Evolutionary conservation across 1,139 yeast genomes (phyloP), one percentile per base, ranked within the genome.

Genomic region (Protomyces inundatus): DNA sequence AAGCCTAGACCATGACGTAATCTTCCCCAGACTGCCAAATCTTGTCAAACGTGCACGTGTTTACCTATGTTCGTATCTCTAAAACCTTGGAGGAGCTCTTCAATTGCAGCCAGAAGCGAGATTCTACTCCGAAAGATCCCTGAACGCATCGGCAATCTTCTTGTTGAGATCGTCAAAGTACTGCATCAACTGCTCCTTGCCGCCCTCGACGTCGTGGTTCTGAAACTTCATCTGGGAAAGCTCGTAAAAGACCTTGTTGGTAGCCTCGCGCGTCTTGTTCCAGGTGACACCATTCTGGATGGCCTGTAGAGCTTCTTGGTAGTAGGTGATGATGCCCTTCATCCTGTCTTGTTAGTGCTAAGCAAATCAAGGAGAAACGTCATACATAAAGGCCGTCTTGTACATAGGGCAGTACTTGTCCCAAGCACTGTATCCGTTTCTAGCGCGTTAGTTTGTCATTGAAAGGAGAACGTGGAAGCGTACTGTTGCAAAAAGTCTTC

Each of bases 381-480:
- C 42, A 12, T 39, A 39, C 98, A 93, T 93, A 76, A 90, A 95
- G 72, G 84, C 87, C 65, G 99, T 93, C 82, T 93, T 93, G 98
- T 98, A 93, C 74, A 93, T 88, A 71, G 99, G 99, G 80, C 99
- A 93, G 87, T 90, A 93, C 60, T 96, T 96, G 79, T 93, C 99
- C 76, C 95, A 93, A 62, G 96, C 81, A 53, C 98, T 93, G 80
- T 95, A 93, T 80, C 99, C 99, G 77, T 93, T 93, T 14, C 42
- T 39, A 39, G n/a, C 5, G n/a, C 4, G 42, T 39, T 12, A 39
- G 16, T 42, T 36, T 42, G 35, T 35, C 32, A 6, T 3, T 16
- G 16, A 36, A 9, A 35, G 35, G n/a, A 16, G 9, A 16, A 39
- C 9, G n/a, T 16, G 36, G 6, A 39, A n/a, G 14, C 42, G 14